Conservation (phyloP, 331 rosid species). For the Malus hybrid region DNA sequence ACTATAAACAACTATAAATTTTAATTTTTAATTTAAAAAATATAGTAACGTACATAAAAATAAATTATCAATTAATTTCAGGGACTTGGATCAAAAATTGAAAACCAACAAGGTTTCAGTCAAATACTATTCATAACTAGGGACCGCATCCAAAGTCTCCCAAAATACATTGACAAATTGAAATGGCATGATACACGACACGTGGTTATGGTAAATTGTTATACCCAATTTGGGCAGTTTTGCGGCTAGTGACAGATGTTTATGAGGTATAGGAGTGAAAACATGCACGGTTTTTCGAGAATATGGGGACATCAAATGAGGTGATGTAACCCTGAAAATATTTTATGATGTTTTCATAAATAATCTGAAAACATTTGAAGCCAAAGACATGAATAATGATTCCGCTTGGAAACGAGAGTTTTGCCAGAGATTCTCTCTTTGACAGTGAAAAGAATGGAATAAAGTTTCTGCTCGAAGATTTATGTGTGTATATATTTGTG, state of each 20-base stretch:
- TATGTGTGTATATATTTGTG: background rate
- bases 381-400: slow-evolving; percentile 20
- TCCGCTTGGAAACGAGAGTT: background rate
- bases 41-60: no score
- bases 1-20: no score
- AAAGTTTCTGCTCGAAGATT: background rate
- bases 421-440: slow-evolving; percentile 6
- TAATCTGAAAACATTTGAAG: slow-evolving; percentile 14
- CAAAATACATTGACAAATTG: background rate
- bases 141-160: no score
- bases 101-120: no score
- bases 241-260: slow-evolving; percentile 23
- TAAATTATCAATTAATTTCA: no score
- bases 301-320: background rate
- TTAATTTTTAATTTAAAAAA: no score
- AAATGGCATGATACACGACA: background rate
- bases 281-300: background rate
- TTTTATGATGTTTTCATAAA: background rate
- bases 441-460: background rate
- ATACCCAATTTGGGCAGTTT: background rate
- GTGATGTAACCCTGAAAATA: slow-evolving; percentile 20
- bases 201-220: background rate
- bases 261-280: background rate
- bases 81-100: no score
- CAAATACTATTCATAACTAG: no score